Conservation (phyloP, 177 flowering plant genomes). For the Vitis hybrid region DNA sequence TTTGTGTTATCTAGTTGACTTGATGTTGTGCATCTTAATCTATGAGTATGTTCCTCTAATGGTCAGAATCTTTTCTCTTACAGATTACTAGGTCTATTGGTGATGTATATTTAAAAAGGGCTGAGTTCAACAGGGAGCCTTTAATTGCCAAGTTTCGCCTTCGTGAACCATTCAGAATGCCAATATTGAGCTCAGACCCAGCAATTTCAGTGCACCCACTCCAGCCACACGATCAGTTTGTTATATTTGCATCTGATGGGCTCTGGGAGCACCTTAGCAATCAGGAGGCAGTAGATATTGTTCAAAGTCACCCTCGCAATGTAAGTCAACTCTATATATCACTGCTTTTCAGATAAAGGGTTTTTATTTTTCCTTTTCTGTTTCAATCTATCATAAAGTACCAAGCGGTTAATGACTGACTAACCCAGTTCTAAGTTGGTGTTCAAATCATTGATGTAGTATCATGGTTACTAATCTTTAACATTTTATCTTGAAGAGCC, state of each 20-base stretch:
- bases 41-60: conserved; percentile 7
- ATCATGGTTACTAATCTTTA: too few species aligned
- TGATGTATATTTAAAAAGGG: conserved; percentile 68
- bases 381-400: too few species aligned
- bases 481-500: too few species aligned
- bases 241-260: conserved; percentile 92
- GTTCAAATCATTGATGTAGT: too few species aligned
- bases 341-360: background rate
- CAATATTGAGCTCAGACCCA: conserved; percentile 81
- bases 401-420: too few species aligned
- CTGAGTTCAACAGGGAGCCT: conserved; percentile 84
- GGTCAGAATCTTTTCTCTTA: conserved; percentile 5
- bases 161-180: conserved; percentile 75
- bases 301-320: conserved; percentile 61
- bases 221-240: conserved; percentile 75
- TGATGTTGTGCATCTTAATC: background rate
- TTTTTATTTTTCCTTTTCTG: background rate
- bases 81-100: conserved; percentile 85
- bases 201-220: conserved; percentile 60
- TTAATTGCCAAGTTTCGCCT: conserved; percentile 71
- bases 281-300: conserved; percentile 79
- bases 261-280: conserved; percentile 94
- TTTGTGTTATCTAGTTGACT: background rate
- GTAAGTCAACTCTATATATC: conserved; percentile 39
- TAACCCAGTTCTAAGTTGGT: too few species aligned